Conservation (phyloP, 371 early-diverging fungal genomes). For the Mucor mucedo region DNA sequence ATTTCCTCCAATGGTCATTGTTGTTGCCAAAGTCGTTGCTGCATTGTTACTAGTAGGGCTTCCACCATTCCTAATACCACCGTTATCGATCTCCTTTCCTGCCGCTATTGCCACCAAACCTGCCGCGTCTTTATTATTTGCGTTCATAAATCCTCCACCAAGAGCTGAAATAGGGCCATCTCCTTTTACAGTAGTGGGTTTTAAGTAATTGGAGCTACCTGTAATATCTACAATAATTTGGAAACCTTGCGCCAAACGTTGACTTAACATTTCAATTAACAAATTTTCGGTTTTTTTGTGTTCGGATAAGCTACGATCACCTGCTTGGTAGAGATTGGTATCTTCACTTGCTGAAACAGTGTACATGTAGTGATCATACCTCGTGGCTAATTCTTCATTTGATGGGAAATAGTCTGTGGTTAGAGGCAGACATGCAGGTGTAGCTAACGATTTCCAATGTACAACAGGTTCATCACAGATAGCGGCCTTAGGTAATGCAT, state of each 20-base stretch:
- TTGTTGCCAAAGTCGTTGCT: constrained; percentile 9
- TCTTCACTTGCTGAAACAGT: constrained; percentile 80
- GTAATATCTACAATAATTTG: constrained; percentile 79
- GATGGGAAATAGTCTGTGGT: constrained; percentile 91
- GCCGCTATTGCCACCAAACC: neutral
- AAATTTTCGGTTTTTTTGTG: constrained; percentile 67
- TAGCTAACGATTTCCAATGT: constrained; percentile 86
- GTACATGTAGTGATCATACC: constrained; percentile 84
- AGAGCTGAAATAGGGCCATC: constrained; percentile 19
- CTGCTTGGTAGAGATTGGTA: constrained; percentile 58
- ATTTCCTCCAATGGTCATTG: constrained; percentile 14
- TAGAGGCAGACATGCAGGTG: constrained; percentile 93
- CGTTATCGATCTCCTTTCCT: constrained; percentile 16
- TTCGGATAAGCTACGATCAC: constrained; percentile 50
- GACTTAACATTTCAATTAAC: constrained; percentile 86
- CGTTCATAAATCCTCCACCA: constrained; percentile 4
- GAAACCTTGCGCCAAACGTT: constrained; percentile 93
- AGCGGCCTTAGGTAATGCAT: constrained; percentile 68
- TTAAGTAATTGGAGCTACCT: constrained; percentile 30
- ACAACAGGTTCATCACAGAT: constrained; percentile 56
- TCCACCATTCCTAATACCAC: constrained; percentile 9
- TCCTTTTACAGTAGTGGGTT: constrained; percentile 13
- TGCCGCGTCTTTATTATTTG: constrained; percentile 24
- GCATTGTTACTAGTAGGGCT: constrained; percentile 16
- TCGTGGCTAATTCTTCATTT: constrained; percentile 68